phyloP scores from a whole-genome alignment of 768 basidiomycete genomes.

The Trametes elegans region DNA sequence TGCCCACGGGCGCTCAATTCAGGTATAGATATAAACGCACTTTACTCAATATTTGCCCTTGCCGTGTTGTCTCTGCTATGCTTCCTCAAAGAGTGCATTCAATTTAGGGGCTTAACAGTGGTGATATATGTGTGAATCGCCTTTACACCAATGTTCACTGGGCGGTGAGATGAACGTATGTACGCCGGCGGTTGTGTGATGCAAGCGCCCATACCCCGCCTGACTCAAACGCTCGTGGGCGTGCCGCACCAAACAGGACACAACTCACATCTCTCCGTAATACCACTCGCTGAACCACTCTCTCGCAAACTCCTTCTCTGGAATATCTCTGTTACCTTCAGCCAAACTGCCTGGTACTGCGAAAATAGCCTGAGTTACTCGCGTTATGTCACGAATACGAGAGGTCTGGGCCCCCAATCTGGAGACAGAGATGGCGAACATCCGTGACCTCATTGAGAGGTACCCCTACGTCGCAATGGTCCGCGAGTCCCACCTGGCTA shows the following conservation, averaged over 20 bases:
- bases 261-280: conserved; percentile 8
- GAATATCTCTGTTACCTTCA: too few relatives aligned
- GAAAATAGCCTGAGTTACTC: not conserved
- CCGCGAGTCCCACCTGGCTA: conserved; percentile 27
- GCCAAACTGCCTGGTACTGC: not conserved
- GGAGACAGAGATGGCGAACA: conserved; percentile 86
- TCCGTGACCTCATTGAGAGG: conserved; percentile 82
- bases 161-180: too few relatives aligned
- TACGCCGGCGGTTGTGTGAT: too few relatives aligned
- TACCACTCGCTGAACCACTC: conserved; percentile 3
- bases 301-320: not conserved
- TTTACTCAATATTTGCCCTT: too few relatives aligned
- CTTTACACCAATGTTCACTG: too few relatives aligned
- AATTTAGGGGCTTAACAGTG: too few relatives aligned
- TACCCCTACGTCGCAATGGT: conserved; percentile 98
- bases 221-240: not conserved
- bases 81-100: too few relatives aligned
- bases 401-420: conserved; percentile 97
- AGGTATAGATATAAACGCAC: too few relatives aligned
- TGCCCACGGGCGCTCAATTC: too few relatives aligned
- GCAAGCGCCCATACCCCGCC: too few relatives aligned
- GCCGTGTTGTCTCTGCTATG: too few relatives aligned
- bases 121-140: too few relatives aligned
- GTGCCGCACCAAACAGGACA: conserved; percentile 7
- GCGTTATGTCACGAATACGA: conserved; percentile 73